Conservation (phyloP, 2,329 filamentous ascomycete species). For the Rhinocladiella mackenziei region DNA sequence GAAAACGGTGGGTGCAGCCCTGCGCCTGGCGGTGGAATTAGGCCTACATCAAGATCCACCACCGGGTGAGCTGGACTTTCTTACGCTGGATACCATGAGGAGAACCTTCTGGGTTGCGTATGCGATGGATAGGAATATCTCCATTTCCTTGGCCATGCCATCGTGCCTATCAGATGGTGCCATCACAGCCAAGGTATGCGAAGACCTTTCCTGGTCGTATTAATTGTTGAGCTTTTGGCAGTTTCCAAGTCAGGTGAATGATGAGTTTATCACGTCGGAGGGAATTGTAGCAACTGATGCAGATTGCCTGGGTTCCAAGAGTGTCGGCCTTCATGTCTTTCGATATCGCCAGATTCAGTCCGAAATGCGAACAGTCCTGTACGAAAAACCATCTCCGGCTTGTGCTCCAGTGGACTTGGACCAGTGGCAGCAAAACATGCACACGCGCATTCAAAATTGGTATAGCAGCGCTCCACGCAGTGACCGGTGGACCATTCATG, state of each 20-base stretch:
- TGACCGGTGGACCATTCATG: slow-evolving; percentile 1
- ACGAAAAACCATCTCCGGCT: slow-evolving; percentile 6
- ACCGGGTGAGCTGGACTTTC: slow-evolving; percentile 1
- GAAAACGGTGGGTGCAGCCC: slow-evolving; percentile 14
- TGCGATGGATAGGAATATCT: slow-evolving; percentile 17
- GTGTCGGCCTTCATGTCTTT: slow-evolving; percentile 9
- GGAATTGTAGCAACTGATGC: slow-evolving; percentile 3
- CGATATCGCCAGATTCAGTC: slow-evolving; percentile 17
- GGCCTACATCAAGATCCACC: slow-evolving; percentile 12
- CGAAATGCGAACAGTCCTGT: slow-evolving; percentile 14
- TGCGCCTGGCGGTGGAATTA: slow-evolving; percentile 16
- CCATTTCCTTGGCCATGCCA: slow-evolving; percentile 8
- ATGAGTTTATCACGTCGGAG: slow-evolving; percentile 8
- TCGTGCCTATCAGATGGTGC: slow-evolving; percentile 13
- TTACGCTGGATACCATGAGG: slow-evolving; percentile 10
- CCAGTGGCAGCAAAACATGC: slow-evolving; percentile 8
- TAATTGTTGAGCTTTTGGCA: not conserved
- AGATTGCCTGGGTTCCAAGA: slow-evolving; percentile 1
- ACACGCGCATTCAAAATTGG: slow-evolving; percentile 10
- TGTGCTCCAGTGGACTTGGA: slow-evolving; percentile 5
- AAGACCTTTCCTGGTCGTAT: not conserved
- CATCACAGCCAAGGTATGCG: slow-evolving; percentile 11
- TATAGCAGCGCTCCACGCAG: slow-evolving; percentile 9
- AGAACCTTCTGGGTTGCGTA: slow-evolving; percentile 17
- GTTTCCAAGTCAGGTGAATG: slow-evolving; percentile 9